Evolutionary conservation across 2,329 filamentous ascomycete genomes (phyloP), one percentile per base, ranked within the genome.

Genomic region (Colletotrichum sp.): DNA sequence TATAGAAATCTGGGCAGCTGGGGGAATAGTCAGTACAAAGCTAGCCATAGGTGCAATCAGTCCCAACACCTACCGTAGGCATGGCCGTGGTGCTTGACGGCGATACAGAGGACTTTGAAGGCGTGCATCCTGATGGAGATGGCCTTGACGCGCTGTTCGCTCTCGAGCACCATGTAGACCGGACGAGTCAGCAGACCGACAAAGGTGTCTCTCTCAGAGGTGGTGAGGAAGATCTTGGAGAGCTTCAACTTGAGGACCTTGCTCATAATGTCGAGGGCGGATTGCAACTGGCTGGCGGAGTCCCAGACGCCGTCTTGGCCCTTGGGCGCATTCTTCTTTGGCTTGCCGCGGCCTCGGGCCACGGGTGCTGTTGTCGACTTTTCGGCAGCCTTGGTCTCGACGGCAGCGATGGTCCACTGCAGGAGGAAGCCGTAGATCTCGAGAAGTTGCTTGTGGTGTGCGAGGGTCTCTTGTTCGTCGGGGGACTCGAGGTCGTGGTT

Each of bases 11-110:
- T 99, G 97, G 3, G 97, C 97, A 67, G 95, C 95, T 98, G 80
- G 10, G 28, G 7, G 28, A 63, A 13, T 2, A n/a, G 77, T 88
- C 71, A 86, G 82, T 78, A 80, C 78, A 74, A 21, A 64, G 26
- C 26, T 2, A 21, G 30, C 7, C 43, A 4, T 4, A 5, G 43
- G 10, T 21, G 13, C 15, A 12, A 36, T 36, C 52, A 15, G n/a
- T 34, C 18, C 10, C 16, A 26, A 26, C 3, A 18, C 89, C 78
- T 89, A 96, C 95, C 96, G 83, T 98, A 98, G 79, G 94, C 97
- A 84, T 99, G 97, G 3, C 97, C 97, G 83, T 99, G 97, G 82
- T 99, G 96, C 87, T 99, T 99, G 76, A 99, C 93, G 43, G 98
- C 96, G 80, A 99, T 95, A 82, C 97, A 99, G 9, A 99, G 88